Conservation (phyloP, 1,284 basidiomycete genomes). For the Ceratobasidium sp. region DNA sequence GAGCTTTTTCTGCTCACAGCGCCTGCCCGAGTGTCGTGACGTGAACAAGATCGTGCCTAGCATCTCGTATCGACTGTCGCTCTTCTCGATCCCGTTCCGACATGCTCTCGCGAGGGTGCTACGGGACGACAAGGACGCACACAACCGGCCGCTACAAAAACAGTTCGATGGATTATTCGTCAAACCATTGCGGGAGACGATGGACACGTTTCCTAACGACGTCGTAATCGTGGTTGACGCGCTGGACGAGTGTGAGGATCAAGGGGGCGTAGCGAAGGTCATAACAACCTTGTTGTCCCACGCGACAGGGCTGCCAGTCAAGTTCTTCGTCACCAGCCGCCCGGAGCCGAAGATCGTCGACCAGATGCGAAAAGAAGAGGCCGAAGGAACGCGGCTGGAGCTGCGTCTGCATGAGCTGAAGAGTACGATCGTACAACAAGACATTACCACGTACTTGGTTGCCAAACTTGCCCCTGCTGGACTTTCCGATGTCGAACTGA, state of each 20-base stretch:
- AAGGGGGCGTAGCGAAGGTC: neutral
- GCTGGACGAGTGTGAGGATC: slow-evolving; percentile 8
- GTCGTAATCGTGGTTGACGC: slow-evolving; percentile 12
- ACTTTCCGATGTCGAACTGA: no score
- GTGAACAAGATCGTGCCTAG: slow-evolving; percentile 10
- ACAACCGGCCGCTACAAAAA: neutral
- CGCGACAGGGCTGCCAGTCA: neutral
- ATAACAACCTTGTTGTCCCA: neutral
- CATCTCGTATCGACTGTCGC: slow-evolving; percentile 1
- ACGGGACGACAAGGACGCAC: neutral
- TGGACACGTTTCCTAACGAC: neutral
- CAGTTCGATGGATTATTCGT: neutral
- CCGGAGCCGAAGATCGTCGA: neutral
- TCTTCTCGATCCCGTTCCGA: neutral
- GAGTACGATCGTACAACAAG: neutral
- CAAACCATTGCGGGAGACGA: neutral
- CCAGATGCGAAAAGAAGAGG: neutral
- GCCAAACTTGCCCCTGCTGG: neutral
- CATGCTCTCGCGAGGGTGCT: neutral
- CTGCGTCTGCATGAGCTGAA: slow-evolving; percentile 15
- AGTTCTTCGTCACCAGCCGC: slow-evolving; percentile 3
- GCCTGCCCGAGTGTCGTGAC: neutral
- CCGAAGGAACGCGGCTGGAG: neutral
- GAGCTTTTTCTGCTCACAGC: slow-evolving; percentile 20
- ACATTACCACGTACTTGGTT: neutral